Percentiles rank a stretch among this genome's conserved stretches.
These are phyloP conservation scores for Triticum urartu DNA, from an alignment of 176 grass and related monocot species.

Conservation along the genomic window DNA sequence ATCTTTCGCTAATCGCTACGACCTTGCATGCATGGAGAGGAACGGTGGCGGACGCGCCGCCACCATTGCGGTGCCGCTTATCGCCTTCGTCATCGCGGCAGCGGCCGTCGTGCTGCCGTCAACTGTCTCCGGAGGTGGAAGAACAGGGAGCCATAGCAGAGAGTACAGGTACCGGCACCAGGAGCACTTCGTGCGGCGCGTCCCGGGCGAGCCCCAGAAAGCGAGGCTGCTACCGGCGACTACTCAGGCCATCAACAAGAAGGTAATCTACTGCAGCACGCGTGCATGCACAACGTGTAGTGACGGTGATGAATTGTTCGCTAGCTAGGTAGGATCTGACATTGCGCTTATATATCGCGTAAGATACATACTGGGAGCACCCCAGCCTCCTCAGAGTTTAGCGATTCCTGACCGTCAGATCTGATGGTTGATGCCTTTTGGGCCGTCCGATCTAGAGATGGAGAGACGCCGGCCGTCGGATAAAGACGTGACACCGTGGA, in stretches of 20 bases:
- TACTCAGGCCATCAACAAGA: background rate
- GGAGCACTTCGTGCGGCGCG: slow-evolving; percentile 21
- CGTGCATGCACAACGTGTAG: background rate
- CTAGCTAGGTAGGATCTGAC: background rate
- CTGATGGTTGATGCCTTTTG: too few relatives aligned
- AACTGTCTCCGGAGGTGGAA: background rate
- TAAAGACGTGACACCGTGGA: too few relatives aligned
- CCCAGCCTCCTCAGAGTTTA: too few relatives aligned
- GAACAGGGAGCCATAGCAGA: background rate
- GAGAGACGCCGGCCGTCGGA: too few relatives aligned
- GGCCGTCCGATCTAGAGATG: too few relatives aligned
- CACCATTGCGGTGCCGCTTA: slow-evolving; percentile 8
- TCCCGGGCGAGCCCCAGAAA: slow-evolving; percentile 13
- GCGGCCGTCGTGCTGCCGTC: too few relatives aligned
- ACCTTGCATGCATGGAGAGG: slow-evolving; percentile 18
- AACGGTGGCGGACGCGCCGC: slow-evolving; percentile 1
- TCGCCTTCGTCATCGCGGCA: slow-evolving; percentile 20
- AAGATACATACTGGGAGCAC: too few relatives aligned
- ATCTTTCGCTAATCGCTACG: background rate
- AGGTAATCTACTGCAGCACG: background rate
- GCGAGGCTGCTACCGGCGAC: background rate
- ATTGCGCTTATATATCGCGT: background rate
- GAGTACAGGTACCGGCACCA: background rate
- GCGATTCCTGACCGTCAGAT: too few relatives aligned
- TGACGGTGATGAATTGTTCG: background rate